Evolutionary conservation across 768 basidiomycete genomes (phyloP), one percentile per base, ranked within the genome.

Genomic region (Kockovaella imperatae): DNA sequence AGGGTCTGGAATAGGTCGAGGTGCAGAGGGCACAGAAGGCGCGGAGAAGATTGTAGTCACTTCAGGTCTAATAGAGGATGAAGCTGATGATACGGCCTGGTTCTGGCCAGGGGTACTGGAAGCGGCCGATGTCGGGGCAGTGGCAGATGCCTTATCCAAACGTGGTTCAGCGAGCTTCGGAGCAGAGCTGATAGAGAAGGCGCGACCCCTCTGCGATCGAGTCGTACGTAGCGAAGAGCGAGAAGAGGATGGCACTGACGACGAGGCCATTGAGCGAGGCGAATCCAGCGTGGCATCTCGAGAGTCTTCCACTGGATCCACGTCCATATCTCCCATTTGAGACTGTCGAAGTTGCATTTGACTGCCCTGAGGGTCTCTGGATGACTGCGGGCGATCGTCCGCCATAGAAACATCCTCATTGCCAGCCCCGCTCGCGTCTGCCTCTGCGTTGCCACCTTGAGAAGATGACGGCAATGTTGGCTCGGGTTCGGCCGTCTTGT

Each of bases 241-340:
- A 3, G 57, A 53, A 4, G 62, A 64, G 11, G 62, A 60, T 15
- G 59, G 60, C 4, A 59, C 51, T n/a, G 52, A 56, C 7, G 63
- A 61, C 5, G 49, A 52, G 5, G 56, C 50, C 1, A 35, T 32
- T 13, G 60, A 61, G 21, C 32, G 34, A 18, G 57, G 50, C 3
- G 53, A 50, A 34, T 23, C 24, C 24, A 17, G 21, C 2, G 34
- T 18, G 15, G n/a, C 11, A 18, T 30, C 25, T 3, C 34, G 21
- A 6, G 45, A 34, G 14, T 4, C 45, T n/a, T 47, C 32, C 32
- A 23, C 25, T 8, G 25, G 24, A 8, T 49, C 47, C 2, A 50
- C 39, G 5, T 50, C 53, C 48, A 55, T 55, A 24, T 26, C 41
- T 38, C 18, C 21, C 18, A 8, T 38, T 20, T 20, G 14, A 20